Evolutionary conservation across 2,329 filamentous ascomycete genomes (phyloP), one percentile per base, ranked within the genome.

Genomic region (Gnomoniopsis smithogilvyi): DNA sequence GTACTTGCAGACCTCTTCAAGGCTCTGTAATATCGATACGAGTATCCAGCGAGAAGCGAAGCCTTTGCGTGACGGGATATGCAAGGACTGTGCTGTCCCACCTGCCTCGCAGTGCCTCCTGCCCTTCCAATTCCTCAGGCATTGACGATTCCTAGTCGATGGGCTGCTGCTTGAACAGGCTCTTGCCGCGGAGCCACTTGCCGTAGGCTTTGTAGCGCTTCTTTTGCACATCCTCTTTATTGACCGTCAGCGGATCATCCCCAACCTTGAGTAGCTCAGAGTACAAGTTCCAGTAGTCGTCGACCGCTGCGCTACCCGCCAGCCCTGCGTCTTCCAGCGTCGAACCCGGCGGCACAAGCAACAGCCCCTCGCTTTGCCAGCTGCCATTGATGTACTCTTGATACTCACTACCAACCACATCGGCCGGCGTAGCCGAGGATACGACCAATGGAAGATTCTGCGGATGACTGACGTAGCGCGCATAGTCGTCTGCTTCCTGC

Each of bases 131-230:
- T 17, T 62, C 51, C 17, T 58, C 54, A 15, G 51, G 46, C 19
- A 34, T 54, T 21, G 63, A 56, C 56, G 69, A 67, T 50, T 60
- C 66, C 75, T 75, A 84, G 63, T 84, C 82, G 54, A 84, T 79
- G 49, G 88, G 85, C 72, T 88, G 86, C 79, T 97, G 93, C 75
- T 98, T 98, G 73, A 98, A 98, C 68, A 98, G 82, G 67, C 92
- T 96, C 78, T 97, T 98, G 19, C 94, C 94, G 63, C 87, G 84
- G 69, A 99, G 79, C 94, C 95, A 99, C 75, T 97, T 96, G 68
- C 88, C 80, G 74, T 99, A 99, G 11, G 93, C 91, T 76, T 96
- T 98, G 74, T 99, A 99, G 66, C 95, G 81, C 81, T 98, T 97
- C 82, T 96, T 98, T 45, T 83, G 82, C 49, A 87, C 82, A 72